Percentiles rank a stretch among this genome's conserved stretches.
Conservation (phyloP, 208 protist species). For the Acanthamoeba rhysodes region DNA sequence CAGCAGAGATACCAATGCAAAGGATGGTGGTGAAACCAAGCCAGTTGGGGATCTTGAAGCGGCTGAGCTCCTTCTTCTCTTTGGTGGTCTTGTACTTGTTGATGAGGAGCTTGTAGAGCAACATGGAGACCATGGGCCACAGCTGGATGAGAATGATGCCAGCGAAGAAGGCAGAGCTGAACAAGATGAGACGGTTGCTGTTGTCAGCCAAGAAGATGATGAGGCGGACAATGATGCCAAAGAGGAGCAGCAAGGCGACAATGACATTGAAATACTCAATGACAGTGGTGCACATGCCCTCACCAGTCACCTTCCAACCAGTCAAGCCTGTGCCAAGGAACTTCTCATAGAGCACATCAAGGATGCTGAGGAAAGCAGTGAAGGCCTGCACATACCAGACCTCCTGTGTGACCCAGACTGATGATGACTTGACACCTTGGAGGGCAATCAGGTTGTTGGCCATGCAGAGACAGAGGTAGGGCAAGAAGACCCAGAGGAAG, state of each 20-base stretch:
- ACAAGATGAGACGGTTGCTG: background rate
- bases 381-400: conserved; percentile 73
- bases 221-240: conserved; percentile 60
- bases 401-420: conserved; percentile 71
- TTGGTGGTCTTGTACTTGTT: conserved; percentile 67
- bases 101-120: conserved; percentile 71
- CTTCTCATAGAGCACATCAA: conserved; percentile 74
- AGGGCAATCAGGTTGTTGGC: conserved; percentile 70
- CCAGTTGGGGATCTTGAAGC: conserved; percentile 77
- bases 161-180: conserved; percentile 72
- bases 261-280: conserved; percentile 76
- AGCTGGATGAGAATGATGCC: conserved; percentile 69
- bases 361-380: conserved; percentile 72
- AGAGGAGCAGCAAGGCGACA: conserved; percentile 34
- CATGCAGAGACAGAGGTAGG: conserved; percentile 59
- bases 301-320: conserved; percentile 68
- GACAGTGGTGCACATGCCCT: conserved; percentile 40
- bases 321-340: conserved; percentile 70
- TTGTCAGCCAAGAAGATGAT: conserved; percentile 30
- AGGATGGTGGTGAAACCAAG: conserved; percentile 36
- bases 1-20: conserved; percentile 52
- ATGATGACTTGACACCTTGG: conserved; percentile 67
- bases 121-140: conserved; percentile 76
- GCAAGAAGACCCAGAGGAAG: conserved; percentile 73
- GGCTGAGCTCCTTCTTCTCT: conserved; percentile 74